Conservation (phyloP, 2,329 filamentous ascomycete species). For the Phaeosphaeriaceae sp. region DNA sequence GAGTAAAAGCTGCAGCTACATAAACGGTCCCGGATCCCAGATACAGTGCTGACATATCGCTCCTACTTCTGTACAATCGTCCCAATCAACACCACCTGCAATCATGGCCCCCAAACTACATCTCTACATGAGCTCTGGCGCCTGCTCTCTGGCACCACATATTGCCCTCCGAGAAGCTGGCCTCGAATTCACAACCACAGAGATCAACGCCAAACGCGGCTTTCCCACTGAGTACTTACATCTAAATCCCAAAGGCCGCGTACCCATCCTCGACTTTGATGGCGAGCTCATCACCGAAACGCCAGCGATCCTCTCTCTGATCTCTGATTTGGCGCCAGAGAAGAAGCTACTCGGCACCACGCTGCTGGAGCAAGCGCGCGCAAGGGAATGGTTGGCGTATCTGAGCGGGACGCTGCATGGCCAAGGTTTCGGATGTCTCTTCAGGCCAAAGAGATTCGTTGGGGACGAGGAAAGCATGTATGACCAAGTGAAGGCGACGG, state of each 20-base stretch:
- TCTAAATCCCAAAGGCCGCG: conserved; percentile 29
- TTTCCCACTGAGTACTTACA: conserved; percentile 18
- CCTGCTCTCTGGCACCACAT: conserved; percentile 24
- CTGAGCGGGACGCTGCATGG: conserved; percentile 28
- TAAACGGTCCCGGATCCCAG: background rate
- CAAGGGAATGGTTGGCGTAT: conserved; percentile 30
- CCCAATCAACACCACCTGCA: background rate
- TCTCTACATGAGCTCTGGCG: conserved; percentile 21
- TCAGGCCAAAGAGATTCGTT: conserved; percentile 20
- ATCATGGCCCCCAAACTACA: conserved; percentile 23
- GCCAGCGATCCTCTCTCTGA: conserved; percentile 23
- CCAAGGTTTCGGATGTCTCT: conserved; percentile 20
- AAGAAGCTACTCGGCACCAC: conserved; percentile 24
- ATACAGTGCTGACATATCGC: background rate
- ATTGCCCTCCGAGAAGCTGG: conserved; percentile 25
- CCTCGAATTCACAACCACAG: conserved; percentile 14
- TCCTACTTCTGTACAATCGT: background rate
- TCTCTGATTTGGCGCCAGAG: conserved; percentile 19
- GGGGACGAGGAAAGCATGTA: conserved; percentile 12
- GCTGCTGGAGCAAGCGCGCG: conserved; percentile 16
- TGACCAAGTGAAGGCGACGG: conserved; percentile 13
- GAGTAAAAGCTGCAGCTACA: background rate
- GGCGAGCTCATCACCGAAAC: conserved; percentile 28
- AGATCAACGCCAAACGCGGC: conserved; percentile 10
- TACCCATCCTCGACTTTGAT: conserved; percentile 26